Base-by-base conservation (phyloP, 2,329 filamentous ascomycete genomes). In the Fusarium euwallaceae region DNA sequence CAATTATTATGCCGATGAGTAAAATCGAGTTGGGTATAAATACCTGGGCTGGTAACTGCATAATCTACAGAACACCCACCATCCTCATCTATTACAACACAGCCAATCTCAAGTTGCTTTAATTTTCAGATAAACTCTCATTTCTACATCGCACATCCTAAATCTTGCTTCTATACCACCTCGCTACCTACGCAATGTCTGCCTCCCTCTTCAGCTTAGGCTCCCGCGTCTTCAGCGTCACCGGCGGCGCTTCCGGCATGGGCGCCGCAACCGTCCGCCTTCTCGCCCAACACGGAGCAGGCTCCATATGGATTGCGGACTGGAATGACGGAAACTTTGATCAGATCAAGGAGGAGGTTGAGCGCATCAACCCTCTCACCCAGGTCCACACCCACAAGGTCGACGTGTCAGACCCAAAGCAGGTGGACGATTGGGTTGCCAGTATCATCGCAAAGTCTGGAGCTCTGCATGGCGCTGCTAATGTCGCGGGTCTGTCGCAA, bases 331-430 rank as follows among this genome's bases (percentile, higher is more conserved):
- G 27, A 24, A 43, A 43, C 58, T 60, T 60, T 29, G 16, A 17
- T 24, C 37, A 17, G 36, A 29, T 60, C 37, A 60, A 36, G 7
- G 58, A 41, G 6, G 36, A 60, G 17, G 37, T 32, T 9, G 24
- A 39, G 9, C 56, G 22, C 34, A 60, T 60, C 56, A 60, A 60
- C 9, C 56, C 56, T n/a, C 36, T 60, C 34, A 60, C 56, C 34
- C 29, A 41, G 16, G 16, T 60, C 32, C n/a, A 41, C 36, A 41
- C 56, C 10, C 34, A 27, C 36, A 60, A 60, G 12, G 56, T 60
- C 2, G 56, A 60, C 22, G 36, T 60, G 16, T 60, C 56, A 14
- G 36, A 41, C 36, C 36, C 56, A 24, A 41, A 60, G 36, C 56
- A 60, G 17, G 56, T 60, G 3, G 56, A 60, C 16, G 56, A 60